Conservation (phyloP, 768 basidiomycete genomes). For the Coprinopsis sp. region DNA sequence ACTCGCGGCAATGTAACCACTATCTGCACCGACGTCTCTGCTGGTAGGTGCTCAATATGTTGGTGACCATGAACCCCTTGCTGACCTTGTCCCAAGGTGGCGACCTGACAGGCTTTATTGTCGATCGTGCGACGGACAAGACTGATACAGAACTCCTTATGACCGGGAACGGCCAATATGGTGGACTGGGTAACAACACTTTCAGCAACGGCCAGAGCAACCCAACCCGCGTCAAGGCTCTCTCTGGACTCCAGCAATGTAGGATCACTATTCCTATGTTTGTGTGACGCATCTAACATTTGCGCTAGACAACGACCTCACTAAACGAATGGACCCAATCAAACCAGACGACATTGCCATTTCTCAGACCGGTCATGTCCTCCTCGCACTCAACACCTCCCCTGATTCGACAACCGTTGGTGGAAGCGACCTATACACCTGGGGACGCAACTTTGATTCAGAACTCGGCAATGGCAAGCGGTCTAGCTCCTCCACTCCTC, state of each 20-base stretch:
- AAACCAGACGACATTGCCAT: conserved; percentile 58
- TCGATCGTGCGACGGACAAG: conserved; percentile 41
- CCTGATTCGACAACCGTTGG: conserved; percentile 43
- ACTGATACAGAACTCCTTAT: conserved; percentile 50
- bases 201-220: conserved; percentile 69
- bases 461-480: conserved; percentile 76
- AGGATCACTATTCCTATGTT: conserved; percentile 24
- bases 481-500: conserved; percentile 52
- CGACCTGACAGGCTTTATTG: conserved; percentile 72
- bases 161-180: conserved; percentile 82
- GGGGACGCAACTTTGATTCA: conserved; percentile 70
- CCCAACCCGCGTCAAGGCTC: conserved; percentile 68
- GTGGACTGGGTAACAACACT: conserved; percentile 64
- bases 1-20: conserved; percentile 46
- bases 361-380: conserved; percentile 71
- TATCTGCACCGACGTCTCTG: conserved; percentile 60
- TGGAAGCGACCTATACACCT: conserved; percentile 64
- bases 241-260: conserved; percentile 89
- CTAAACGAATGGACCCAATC: conserved; percentile 58
- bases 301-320: conserved; percentile 58
- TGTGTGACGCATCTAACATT: conserved; percentile 1
- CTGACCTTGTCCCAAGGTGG: too few relatives aligned
- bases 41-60: conserved; percentile 47
- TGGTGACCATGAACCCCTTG: too few relatives aligned
- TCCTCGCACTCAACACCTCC: conserved; percentile 65